Evolutionary conservation across 1,284 basidiomycete genomes (phyloP), one percentile per base, ranked within the genome.

Genomic region (Rhodotorula sp.): DNA sequence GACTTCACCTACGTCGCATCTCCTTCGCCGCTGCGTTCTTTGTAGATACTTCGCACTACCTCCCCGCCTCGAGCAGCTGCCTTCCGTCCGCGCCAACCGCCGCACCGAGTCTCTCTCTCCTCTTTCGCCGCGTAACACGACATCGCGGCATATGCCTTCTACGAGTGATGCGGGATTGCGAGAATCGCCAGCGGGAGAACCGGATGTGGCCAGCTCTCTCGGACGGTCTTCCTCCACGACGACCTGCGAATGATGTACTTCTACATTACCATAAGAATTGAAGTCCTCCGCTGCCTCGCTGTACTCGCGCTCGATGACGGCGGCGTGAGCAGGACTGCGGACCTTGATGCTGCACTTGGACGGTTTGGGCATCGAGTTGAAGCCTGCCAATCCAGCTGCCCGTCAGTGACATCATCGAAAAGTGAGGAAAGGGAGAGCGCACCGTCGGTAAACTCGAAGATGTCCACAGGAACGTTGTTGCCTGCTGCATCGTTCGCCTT

Each of bases 301-400:
- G 13, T 40, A 69, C 40, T 72, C 82, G 34, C 70, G 74, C 65
- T 76, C 73, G 18, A 81, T 77, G 20, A 77, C 73, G 28, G 76
- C 75, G 28, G 59, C 69, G 13, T 77, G 74, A 31, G 61, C 71
- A 10, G 58, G 59, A 37, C 69, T 81, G 72, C 77, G 74, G 15
- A 80, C 78, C 31, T 77, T 76, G 52, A 85, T 75, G 31, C 72
- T 76, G 72, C 82, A 83, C 31, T 79, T 67, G 70, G 84, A 85
- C 59, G 80, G 81, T 16, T 81, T 78, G 10, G 83, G 83, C 59
- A 80, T 79, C 10, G 81, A 83, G 69, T 84, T 84, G 79, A 84
- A 84, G 10, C 84, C 83, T 46, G 82, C 77, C 34, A 34, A 34
- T 34, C 34, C 34, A 34, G 34, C 34, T 34, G 6, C 34, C 5